Conservation (phyloP, 2,329 filamentous ascomycete species). For the Hypomyces rosellus region DNA sequence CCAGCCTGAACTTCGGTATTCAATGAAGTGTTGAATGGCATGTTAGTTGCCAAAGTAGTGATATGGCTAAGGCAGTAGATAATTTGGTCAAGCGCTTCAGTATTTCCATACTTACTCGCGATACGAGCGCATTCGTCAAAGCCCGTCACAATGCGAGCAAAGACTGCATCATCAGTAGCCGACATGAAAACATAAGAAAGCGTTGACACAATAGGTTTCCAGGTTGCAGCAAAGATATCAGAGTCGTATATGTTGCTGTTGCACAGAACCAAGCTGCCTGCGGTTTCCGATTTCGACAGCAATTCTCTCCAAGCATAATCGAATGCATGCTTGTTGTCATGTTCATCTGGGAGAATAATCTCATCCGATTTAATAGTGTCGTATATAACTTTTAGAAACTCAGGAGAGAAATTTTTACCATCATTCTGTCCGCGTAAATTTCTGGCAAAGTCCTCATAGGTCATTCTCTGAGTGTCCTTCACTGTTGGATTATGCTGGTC, state of each 20-base stretch:
- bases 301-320: slow-evolving; percentile 98
- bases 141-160: slow-evolving; percentile 84
- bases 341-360: slow-evolving; percentile 94
- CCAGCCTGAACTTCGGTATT: slow-evolving; percentile 95
- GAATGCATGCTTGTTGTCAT: slow-evolving; percentile 93
- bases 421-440: slow-evolving; percentile 90
- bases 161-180: slow-evolving; percentile 92
- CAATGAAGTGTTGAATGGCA: slow-evolving; percentile 72
- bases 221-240: slow-evolving; percentile 95
- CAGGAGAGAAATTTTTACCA: slow-evolving; percentile 73
- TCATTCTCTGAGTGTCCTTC: slow-evolving; percentile 75
- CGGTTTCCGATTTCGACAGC: slow-evolving; percentile 72
- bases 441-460: slow-evolving; percentile 69
- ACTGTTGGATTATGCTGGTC: slow-evolving; percentile 95
- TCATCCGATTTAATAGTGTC: slow-evolving; percentile 88
- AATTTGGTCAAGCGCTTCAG: slow-evolving; percentile 86
- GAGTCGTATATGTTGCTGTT: slow-evolving; percentile 93
- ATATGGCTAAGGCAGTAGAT: slow-evolving; percentile 86
- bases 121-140: slow-evolving; percentile 96
- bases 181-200: slow-evolving; percentile 99
- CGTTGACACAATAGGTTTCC: slow-evolving; percentile 91
- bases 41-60: slow-evolving; percentile 74
- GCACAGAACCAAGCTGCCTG: slow-evolving; percentile 68
- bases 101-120: slow-evolving; percentile 74
- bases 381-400: slow-evolving; percentile 81